Conservation (phyloP, 208 protist genomes). For the Angomonas deanei region DNA sequence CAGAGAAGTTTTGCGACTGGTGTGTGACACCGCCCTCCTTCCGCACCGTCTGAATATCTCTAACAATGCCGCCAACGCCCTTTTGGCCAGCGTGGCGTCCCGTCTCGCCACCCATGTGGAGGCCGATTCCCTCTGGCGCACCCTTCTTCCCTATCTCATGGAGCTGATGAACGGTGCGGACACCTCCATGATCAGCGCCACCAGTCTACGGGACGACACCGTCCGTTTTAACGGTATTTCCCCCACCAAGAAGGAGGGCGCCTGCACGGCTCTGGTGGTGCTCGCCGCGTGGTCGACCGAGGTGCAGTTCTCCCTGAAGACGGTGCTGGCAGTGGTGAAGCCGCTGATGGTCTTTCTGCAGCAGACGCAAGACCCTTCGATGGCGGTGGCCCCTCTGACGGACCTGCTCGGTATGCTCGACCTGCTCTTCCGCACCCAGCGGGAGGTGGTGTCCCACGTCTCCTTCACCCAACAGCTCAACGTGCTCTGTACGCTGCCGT, state of each 20-base stretch:
- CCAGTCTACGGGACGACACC: not conserved
- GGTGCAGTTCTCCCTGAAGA: conserved; percentile 54
- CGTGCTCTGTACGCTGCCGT: conserved; percentile 51
- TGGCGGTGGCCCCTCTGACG: conserved; percentile 23
- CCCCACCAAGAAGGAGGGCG: conserved; percentile 22
- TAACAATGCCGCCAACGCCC: conserved; percentile 68
- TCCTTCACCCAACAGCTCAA: conserved; percentile 41
- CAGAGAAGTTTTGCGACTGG: conserved; percentile 58
- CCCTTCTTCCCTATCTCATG: conserved; percentile 65
- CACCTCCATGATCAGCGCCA: conserved; percentile 8
- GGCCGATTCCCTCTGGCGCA: conserved; percentile 68
- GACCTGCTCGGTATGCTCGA: conserved; percentile 64
- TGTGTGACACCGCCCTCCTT: conserved; percentile 53
- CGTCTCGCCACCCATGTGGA: conserved; percentile 43
- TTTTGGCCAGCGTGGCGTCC: conserved; percentile 69
- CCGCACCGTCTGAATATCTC: conserved; percentile 42
- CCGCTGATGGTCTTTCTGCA: conserved; percentile 41
- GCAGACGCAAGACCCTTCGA: conserved; percentile 2
- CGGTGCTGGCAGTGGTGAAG: conserved; percentile 49
- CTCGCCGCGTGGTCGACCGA: conserved; percentile 64
- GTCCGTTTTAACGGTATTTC: not conserved
- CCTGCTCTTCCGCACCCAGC: conserved; percentile 61
- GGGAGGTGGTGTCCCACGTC: conserved; percentile 33
- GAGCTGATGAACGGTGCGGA: conserved; percentile 50
- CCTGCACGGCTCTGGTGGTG: conserved; percentile 66